phyloP scores from a whole-genome alignment of 2,329 filamentous ascomycete species.

The Cladophialophora exuberans region DNA sequence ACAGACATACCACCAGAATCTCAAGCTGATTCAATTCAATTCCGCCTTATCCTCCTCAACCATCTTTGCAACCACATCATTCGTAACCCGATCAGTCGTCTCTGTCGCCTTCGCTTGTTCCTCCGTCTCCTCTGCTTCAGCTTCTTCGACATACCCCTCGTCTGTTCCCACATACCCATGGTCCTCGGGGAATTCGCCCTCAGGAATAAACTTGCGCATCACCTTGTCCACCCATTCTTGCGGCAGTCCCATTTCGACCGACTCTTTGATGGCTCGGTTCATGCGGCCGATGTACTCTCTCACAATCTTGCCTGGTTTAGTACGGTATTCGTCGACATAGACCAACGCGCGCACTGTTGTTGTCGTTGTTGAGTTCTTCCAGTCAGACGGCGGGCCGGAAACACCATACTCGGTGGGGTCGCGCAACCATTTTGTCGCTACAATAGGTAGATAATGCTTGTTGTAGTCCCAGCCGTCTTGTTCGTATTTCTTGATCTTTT shows the following conservation, averaged over 20 bases:
- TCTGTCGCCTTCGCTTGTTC: constrained; percentile 28
- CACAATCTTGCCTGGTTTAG: constrained; percentile 38
- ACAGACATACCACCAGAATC: too few species aligned
- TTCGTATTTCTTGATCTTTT: constrained; percentile 24
- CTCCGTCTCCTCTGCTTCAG: constrained; percentile 29
- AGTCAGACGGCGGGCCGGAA: too few species aligned
- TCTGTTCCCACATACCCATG: constrained; percentile 30
- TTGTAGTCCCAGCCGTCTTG: constrained; percentile 35
- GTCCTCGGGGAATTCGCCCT: constrained; percentile 26
- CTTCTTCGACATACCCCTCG: constrained; percentile 31
- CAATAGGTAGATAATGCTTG: constrained; percentile 33
- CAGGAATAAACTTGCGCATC: constrained; percentile 44
- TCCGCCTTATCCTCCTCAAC: neutral
- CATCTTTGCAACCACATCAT: constrained; percentile 10
- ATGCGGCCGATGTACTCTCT: constrained; percentile 46
- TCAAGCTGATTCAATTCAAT: neutral
- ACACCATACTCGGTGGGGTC: constrained; percentile 29
- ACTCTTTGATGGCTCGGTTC: constrained; percentile 48
- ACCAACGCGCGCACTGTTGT: constrained; percentile 39
- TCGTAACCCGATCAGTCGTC: constrained; percentile 17
- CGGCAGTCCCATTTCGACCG: constrained; percentile 38
- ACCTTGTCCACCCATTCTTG: constrained; percentile 41
- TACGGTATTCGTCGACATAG: constrained; percentile 47
- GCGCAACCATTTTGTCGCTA: constrained; percentile 29
- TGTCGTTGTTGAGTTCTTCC: too few species aligned